A percentile compares a stretch with the other conserved stretches of the same genome.
These are phyloP conservation scores for Syzygium malaccense DNA, from an alignment of 441 rosid species.

Conservation along the genomic window DNA sequence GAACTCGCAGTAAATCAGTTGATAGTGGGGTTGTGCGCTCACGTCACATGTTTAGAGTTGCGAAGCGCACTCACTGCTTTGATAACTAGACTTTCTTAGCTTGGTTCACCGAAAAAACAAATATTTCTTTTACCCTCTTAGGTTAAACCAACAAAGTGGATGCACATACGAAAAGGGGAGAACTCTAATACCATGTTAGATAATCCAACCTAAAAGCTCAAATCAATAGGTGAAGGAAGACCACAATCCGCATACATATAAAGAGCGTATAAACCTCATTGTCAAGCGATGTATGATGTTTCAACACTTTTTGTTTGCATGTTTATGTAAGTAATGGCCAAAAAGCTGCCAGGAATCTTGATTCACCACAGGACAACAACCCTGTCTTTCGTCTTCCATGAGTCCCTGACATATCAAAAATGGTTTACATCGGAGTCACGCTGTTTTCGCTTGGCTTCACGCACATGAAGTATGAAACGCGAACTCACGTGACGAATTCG, in stretches of 20 bases:
- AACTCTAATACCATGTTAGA: too few relatives aligned
- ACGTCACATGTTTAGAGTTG: not conserved
- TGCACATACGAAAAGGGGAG: too few relatives aligned
- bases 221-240: too few relatives aligned
- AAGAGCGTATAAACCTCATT: too few relatives aligned
- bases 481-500: not conserved
- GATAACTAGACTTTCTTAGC: not conserved
- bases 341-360: not conserved
- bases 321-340: not conserved
- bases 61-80: not conserved
- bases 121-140: too few relatives aligned
- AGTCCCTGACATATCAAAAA: not conserved
- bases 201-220: too few relatives aligned
- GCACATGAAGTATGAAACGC: not conserved
- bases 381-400: not conserved
- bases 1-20: not conserved
- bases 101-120: not conserved
- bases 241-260: too few relatives aligned
- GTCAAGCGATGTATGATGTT: too few relatives aligned
- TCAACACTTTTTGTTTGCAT: not conserved
- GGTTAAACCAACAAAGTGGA: too few relatives aligned
- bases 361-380: not conserved
- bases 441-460: not conserved
- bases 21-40: not conserved
- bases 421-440: not conserved